Conservation (phyloP, 257 asterid genomes). For the Fraxinus cuspidata region DNA sequence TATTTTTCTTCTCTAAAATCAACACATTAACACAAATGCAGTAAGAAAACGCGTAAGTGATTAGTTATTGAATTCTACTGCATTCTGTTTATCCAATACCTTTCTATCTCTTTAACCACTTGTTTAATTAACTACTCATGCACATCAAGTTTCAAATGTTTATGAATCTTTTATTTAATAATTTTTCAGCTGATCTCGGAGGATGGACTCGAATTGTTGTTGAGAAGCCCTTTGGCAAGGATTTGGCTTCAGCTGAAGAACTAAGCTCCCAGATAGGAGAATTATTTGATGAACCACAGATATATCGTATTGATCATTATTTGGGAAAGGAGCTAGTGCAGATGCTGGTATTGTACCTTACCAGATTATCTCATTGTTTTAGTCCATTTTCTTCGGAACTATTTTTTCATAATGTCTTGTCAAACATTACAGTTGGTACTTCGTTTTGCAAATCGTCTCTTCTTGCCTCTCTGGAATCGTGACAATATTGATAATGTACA, state of each 20-base stretch:
- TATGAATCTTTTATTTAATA: constrained; percentile 21
- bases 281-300: constrained; percentile 87
- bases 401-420: constrained; percentile 19
- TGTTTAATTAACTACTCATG: background rate
- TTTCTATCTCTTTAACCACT: background rate
- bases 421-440: constrained; percentile 83
- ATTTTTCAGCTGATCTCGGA: constrained; percentile 78
- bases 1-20: too few relatives aligned
- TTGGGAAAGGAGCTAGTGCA: constrained; percentile 99
- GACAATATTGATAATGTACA: constrained; percentile 92
- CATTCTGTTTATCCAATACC: background rate
- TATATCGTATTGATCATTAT: constrained; percentile 95
- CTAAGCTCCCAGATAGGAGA: constrained; percentile 93
- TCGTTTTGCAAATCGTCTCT: constrained; percentile 96
- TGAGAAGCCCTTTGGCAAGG: constrained; percentile 99
- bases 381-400: constrained; percentile 5
- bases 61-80: background rate
- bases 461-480: constrained; percentile 97
- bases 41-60: background rate
- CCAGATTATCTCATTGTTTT: constrained; percentile 4
- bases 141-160: background rate
- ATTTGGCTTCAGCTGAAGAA: constrained; percentile 91
- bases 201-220: constrained; percentile 99
- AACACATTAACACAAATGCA: background rate
- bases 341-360: constrained; percentile 68